These are phyloP conservation scores for Cytospora mali DNA, from an alignment of 2,329 filamentous ascomycete genomes.

Conservation along the genomic window DNA sequence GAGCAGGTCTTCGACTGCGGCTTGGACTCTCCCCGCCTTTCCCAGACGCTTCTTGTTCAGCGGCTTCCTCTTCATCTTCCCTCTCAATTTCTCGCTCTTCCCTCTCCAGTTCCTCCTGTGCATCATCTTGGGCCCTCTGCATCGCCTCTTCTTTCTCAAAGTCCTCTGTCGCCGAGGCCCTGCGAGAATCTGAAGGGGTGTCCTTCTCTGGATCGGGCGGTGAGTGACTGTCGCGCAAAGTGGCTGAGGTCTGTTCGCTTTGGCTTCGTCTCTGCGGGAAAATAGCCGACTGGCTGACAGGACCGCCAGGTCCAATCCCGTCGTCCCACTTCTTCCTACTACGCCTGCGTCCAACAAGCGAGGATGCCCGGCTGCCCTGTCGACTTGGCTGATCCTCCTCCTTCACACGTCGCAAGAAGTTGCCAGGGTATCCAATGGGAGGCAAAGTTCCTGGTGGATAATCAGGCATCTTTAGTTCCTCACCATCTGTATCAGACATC, in stretches of 20 bases:
- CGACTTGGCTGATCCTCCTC: conserved; percentile 68
- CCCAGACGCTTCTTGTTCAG: conserved; percentile 5
- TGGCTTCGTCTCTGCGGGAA: conserved; percentile 59
- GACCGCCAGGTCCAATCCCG: conserved; percentile 79
- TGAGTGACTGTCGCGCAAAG: conserved; percentile 27
- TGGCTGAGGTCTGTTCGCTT: conserved; percentile 30
- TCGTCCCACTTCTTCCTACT: conserved; percentile 68
- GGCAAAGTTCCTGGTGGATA: conserved; percentile 72
- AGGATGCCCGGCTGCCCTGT: conserved; percentile 61
- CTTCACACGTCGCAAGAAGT: conserved; percentile 80
- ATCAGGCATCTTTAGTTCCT: conserved; percentile 62
- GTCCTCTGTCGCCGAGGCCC: conserved; percentile 29
- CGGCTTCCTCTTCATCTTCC: conserved; percentile 9
- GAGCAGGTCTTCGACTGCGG: conserved; percentile 9
- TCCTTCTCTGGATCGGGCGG: conserved; percentile 32
- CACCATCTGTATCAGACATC: conserved; percentile 76
- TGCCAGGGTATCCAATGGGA: conserved; percentile 70
- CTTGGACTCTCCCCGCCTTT: background rate
- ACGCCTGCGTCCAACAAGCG: conserved; percentile 61
- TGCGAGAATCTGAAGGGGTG: conserved; percentile 30
- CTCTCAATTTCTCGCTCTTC: conserved; percentile 30
- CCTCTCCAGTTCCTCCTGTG: conserved; percentile 37
- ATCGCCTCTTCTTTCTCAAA: conserved; percentile 33
- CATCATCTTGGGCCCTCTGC: conserved; percentile 29
- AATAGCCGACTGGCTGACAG: conserved; percentile 88